These are phyloP conservation scores for Bolboschoenoplectus hybrid DNA, from an alignment of 202 grass and related monocot species.

Conservation along the genomic window DNA sequence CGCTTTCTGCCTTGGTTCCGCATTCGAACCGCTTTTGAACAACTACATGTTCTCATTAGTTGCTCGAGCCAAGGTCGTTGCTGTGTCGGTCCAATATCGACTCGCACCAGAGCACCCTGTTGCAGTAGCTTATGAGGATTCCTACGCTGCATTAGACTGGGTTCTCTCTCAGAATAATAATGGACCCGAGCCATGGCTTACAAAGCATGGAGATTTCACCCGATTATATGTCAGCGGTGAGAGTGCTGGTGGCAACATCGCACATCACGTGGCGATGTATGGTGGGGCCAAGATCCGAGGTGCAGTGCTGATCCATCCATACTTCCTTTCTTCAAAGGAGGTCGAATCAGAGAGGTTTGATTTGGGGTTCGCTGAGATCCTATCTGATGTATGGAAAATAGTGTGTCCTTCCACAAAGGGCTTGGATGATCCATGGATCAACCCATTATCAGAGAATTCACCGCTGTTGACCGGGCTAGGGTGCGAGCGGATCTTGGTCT, in stretches of 20 bases:
- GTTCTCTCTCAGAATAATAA: slow-evolving; percentile 44
- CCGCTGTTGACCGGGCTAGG: slow-evolving; percentile 33
- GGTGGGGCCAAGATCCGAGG: slow-evolving; percentile 40
- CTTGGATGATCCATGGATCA: slow-evolving; percentile 60
- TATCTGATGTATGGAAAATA: slow-evolving; percentile 53
- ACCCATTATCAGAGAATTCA: slow-evolving; percentile 48
- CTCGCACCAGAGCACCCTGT: slow-evolving; percentile 81
- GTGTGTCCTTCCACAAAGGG: slow-evolving; percentile 50
- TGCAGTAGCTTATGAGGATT: slow-evolving; percentile 60
- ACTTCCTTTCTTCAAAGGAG: slow-evolving; percentile 24
- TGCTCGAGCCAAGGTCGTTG: slow-evolving; percentile 52
- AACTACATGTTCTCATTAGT: slow-evolving; percentile 60
- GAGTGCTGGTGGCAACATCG: slow-evolving; percentile 84
- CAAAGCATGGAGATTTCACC: slow-evolving; percentile 56
- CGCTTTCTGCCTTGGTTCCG: slow-evolving; percentile 68
- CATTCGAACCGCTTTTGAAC: slow-evolving; percentile 63
- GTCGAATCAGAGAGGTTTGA: slow-evolving; percentile 52
- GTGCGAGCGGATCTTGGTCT: slow-evolving; percentile 48
- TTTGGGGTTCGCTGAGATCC: slow-evolving; percentile 23
- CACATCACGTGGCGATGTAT: slow-evolving; percentile 79
- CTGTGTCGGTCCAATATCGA: slow-evolving; percentile 80
- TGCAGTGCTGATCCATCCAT: slow-evolving; percentile 28
- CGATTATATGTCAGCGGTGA: slow-evolving; percentile 65
- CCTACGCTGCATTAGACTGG: slow-evolving; percentile 67
- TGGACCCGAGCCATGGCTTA: slow-evolving; percentile 51